These are phyloP conservation scores for Scenedesmus sp. DNA, from an alignment of 163 green algal species.

Conservation along the genomic window DNA sequence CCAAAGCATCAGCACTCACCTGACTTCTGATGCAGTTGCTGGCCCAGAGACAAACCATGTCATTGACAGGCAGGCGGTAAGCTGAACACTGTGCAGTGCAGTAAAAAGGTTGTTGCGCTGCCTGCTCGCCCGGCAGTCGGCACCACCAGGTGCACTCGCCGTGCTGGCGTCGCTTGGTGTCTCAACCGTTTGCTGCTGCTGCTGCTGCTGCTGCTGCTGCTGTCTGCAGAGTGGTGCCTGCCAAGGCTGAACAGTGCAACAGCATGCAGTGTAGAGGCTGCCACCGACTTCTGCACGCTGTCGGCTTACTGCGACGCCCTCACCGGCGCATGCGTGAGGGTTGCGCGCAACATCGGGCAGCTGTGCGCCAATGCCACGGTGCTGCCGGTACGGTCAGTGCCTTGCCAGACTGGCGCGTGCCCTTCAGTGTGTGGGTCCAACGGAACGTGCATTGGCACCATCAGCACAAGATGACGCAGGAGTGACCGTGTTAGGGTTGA, in stretches of 20 bases:
- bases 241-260: not conserved
- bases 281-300: not conserved
- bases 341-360: not conserved
- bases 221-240: conserved; percentile 1
- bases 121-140: too few relatives aligned
- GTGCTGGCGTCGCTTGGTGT: too few relatives aligned
- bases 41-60: too few relatives aligned
- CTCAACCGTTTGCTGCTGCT: not conserved
- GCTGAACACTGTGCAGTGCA: too few relatives aligned
- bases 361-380: not conserved
- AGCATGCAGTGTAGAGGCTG: not conserved
- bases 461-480: not conserved
- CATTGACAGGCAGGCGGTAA: too few relatives aligned
- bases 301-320: not conserved
- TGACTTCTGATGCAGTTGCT: too few relatives aligned
- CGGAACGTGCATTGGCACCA: not conserved
- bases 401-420: not conserved
- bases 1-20: too few relatives aligned
- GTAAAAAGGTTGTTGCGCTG: too few relatives aligned
- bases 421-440: not conserved
- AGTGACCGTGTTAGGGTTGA: too few relatives aligned
- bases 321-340: not conserved
- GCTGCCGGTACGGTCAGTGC: not conserved
- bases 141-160: too few relatives aligned
- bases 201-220: not conserved